Percentiles rank a stretch among this genome's conserved stretches.
Conservation (phyloP, 228 moss, liverwort and hornwort genomes). For the Sphagnum magellanicum region DNA sequence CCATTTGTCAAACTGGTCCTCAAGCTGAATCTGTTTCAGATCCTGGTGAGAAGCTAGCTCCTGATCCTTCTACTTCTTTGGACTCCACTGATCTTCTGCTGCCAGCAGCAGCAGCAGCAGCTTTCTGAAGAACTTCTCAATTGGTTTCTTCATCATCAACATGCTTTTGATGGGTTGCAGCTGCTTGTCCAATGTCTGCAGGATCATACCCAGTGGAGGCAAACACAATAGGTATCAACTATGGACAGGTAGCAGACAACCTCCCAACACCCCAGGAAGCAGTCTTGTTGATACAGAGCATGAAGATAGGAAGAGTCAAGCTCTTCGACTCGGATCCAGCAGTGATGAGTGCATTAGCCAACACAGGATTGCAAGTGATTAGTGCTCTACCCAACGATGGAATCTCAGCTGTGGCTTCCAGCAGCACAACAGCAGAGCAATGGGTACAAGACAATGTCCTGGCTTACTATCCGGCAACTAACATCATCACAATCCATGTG, state of each 20-base stretch:
- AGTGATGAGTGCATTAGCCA: slow-evolving; percentile 56
- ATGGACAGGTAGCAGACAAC: slow-evolving; percentile 64
- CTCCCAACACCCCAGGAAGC: slow-evolving; percentile 38
- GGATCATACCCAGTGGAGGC: slow-evolving; percentile 17
- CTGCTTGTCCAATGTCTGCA: background rate
- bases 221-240: slow-evolving; percentile 61
- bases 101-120: no score
- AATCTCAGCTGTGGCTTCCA: slow-evolving; percentile 35
- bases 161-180: no score
- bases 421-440: slow-evolving; percentile 29
- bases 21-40: no score
- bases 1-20: no score
- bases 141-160: no score
- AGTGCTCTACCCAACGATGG: slow-evolving; percentile 55
- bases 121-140: no score
- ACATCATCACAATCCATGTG: slow-evolving; percentile 53
- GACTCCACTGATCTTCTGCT: no score
- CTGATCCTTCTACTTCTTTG: no score
- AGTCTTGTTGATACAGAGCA: slow-evolving; percentile 43
- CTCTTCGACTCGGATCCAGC: slow-evolving; percentile 44
- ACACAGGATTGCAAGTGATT: slow-evolving; percentile 53
- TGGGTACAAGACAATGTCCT: slow-evolving; percentile 64
- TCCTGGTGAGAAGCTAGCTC: no score
- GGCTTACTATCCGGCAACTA: slow-evolving; percentile 56
- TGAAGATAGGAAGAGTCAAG: slow-evolving; percentile 70